These are phyloP conservation scores for Naganishia antarctica DNA, from an alignment of 768 basidiomycete genomes.

Conservation along the genomic window DNA sequence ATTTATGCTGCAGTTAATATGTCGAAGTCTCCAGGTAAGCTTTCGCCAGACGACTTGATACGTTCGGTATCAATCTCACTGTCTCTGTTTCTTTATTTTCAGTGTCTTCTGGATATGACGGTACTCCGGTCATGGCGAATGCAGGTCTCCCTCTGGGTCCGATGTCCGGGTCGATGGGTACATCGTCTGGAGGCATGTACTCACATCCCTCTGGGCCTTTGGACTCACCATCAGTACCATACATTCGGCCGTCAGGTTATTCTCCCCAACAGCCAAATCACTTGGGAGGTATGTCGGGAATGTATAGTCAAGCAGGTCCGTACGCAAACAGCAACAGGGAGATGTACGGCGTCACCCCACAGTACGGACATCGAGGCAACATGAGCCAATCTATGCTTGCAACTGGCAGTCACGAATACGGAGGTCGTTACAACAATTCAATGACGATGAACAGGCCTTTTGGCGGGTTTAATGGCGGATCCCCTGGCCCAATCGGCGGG, in stretches of 20 bases:
- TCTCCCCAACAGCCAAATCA: background rate
- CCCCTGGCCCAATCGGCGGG: background rate
- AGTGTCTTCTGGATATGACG: constrained; percentile 18
- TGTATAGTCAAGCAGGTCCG: constrained; percentile 3
- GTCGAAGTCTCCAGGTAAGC: constrained; percentile 23
- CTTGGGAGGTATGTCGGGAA: constrained; percentile 2
- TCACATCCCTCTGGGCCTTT: constrained; percentile 26
- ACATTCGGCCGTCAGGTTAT: constrained; percentile 22
- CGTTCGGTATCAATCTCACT: background rate
- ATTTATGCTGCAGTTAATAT: constrained; percentile 2
- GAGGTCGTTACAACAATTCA: constrained; percentile 8
- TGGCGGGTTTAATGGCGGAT: constrained; percentile 7
- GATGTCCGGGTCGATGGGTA: background rate
- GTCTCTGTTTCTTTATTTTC: background rate
- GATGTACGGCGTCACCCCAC: constrained; percentile 7
- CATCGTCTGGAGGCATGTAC: constrained; percentile 17
- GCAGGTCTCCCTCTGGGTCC: constrained; percentile 3
- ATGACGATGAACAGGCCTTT: constrained; percentile 12
- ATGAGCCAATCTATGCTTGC: constrained; percentile 11
- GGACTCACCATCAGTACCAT: constrained; percentile 21
- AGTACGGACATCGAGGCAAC: constrained; percentile 11
- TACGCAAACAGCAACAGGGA: background rate
- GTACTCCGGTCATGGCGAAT: constrained; percentile 2
- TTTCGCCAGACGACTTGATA: background rate
- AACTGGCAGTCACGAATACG: constrained; percentile 10